Conservation (phyloP, 1,139 yeast species). For the Suhomyces guaymorum region DNA sequence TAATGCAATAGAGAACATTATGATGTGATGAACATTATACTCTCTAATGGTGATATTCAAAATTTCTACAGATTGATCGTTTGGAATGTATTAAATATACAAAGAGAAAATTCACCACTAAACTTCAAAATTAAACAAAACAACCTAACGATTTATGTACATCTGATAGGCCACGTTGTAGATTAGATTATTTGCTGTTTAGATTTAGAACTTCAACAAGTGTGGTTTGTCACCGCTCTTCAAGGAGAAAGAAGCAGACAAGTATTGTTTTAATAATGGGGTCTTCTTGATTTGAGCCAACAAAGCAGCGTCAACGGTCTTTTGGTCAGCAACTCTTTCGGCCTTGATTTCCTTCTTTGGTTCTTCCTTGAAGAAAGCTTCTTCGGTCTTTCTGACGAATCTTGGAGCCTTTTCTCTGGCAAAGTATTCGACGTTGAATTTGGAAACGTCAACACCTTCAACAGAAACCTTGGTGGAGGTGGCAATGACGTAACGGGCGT, state of each 20-base stretch:
- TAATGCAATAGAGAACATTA: no score
- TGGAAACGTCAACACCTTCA: slow-evolving; percentile 80
- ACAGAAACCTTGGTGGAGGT: slow-evolving; percentile 91
- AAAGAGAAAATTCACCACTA: slow-evolving; percentile 26
- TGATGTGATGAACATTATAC: no score
- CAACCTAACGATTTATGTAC: background rate
- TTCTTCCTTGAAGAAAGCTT: slow-evolving; percentile 90
- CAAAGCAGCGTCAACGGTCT: slow-evolving; percentile 92
- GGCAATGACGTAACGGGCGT: slow-evolving; percentile 98
- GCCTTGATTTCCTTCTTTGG: slow-evolving; percentile 88
- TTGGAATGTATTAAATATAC: slow-evolving; percentile 38
- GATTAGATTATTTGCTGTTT: slow-evolving; percentile 11
- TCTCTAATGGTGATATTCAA: no score
- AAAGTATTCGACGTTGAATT: slow-evolving; percentile 94
- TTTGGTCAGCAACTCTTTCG: slow-evolving; percentile 98
- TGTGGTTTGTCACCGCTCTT: slow-evolving; percentile 99
- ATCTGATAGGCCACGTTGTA: slow-evolving; percentile 1
- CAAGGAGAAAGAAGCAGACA: slow-evolving; percentile 94
- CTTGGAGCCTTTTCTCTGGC: slow-evolving; percentile 92
- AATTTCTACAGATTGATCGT: no score
- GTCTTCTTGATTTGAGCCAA: slow-evolving; percentile 95
- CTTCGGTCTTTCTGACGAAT: slow-evolving; percentile 79
- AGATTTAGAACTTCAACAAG: slow-evolving; percentile 87
- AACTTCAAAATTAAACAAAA: slow-evolving; percentile 7
- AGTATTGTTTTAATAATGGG: slow-evolving; percentile 96